Percentiles rank a stretch among this genome's conserved stretches.
Evolutionary conservation across 208 protist species (phyloP).

Genomic region (Naegleria gruberi): DNA sequence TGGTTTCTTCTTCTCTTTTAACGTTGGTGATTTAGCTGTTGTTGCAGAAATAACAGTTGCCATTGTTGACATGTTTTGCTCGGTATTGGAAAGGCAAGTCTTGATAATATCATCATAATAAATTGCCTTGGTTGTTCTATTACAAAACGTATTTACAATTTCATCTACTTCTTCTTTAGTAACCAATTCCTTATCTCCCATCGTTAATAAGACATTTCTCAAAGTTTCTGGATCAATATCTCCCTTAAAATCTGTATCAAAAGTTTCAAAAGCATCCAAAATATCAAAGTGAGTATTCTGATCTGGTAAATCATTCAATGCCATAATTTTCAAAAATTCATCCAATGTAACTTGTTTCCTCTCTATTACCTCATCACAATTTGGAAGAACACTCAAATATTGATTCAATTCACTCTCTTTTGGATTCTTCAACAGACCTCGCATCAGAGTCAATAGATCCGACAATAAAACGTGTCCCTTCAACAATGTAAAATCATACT

Average conservation of each 20-base stretch:
- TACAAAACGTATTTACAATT: not conserved
- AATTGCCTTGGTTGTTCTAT: not conserved
- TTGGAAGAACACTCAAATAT: not conserved
- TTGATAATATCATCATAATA: not conserved
- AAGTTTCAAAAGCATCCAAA: not conserved
- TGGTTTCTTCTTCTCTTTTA: too few species aligned
- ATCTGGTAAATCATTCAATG: not conserved
- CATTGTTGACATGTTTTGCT: too few species aligned
- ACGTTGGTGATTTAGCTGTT: too few species aligned
- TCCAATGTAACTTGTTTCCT: not conserved
- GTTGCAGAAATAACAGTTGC: too few species aligned
- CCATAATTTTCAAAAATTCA: not conserved
- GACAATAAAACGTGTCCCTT: not conserved
- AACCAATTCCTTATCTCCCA: not conserved
- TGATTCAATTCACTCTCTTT: not conserved
- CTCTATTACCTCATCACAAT: not conserved
- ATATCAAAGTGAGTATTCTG: not conserved
- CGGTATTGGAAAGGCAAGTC: not conserved
- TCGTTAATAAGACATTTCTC: not conserved
- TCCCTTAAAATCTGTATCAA: not conserved
- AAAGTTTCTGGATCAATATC: not conserved
- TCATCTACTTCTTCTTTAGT: not conserved
- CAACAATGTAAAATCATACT: not conserved
- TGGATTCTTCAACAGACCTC: not conserved
- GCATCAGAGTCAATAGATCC: not conserved